Evolutionary conservation across 164 flowering plant genomes (phyloP).

Genomic region (Tetracentron sinense): DNA sequence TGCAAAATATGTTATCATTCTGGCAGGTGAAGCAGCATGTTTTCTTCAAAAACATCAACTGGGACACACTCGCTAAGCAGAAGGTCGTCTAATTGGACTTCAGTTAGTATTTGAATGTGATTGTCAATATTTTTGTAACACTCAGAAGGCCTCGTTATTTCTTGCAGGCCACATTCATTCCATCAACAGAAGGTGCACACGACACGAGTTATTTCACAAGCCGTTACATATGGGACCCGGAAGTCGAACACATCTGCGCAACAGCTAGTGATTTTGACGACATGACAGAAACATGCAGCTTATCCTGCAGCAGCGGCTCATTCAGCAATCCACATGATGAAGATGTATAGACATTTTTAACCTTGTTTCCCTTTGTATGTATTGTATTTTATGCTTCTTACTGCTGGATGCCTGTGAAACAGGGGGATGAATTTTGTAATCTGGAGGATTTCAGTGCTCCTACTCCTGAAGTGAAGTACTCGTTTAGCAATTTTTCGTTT

Average conservation of each 20-base stretch:
- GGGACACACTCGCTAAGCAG: slow-evolving; percentile 95
- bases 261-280: slow-evolving; percentile 68
- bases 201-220: slow-evolving; percentile 98
- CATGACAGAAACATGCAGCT: slow-evolving; percentile 56
- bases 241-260: slow-evolving; percentile 54
- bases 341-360: slow-evolving; percentile 44
- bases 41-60: slow-evolving; percentile 81
- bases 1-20: slow-evolving; percentile 12
- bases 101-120: not conserved
- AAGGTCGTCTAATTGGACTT: slow-evolving; percentile 48
- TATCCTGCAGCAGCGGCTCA: slow-evolving; percentile 68
- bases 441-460: slow-evolving; percentile 69
- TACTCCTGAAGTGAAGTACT: slow-evolving; percentile 58
- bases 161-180: slow-evolving; percentile 88
- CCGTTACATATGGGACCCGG: slow-evolving; percentile 84
- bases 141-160: slow-evolving; percentile 3
- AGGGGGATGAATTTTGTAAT: slow-evolving; percentile 87
- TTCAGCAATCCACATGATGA: slow-evolving; percentile 67
- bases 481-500: slow-evolving; percentile 95
- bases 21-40: slow-evolving; percentile 78
- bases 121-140: not conserved
- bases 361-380: not conserved
- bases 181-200: slow-evolving; percentile 65
- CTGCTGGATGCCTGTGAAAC: slow-evolving; percentile 28
- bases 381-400: slow-evolving; percentile 31